phyloP scores from a whole-genome alignment of 2,329 filamentous ascomycete species.

The Neonectria ditissima region DNA sequence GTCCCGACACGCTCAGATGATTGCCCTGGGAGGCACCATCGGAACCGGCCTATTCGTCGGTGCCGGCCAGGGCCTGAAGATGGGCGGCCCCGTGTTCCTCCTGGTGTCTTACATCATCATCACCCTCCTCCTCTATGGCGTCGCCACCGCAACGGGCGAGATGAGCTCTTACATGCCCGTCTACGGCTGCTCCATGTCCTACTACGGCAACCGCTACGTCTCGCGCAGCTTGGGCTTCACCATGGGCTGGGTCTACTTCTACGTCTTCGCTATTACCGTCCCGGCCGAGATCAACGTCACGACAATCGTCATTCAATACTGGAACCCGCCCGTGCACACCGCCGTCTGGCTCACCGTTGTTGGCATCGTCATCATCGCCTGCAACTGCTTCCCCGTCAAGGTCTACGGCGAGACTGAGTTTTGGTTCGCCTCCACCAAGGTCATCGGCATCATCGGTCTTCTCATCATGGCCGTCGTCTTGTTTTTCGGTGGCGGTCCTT shows the following conservation, averaged over 20 bases:
- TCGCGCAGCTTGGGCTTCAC: constrained; percentile 53
- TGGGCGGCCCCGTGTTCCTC: constrained; percentile 17
- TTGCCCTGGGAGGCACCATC: constrained; percentile 22
- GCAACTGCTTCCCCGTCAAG: constrained; percentile 56
- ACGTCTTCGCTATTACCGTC: constrained; percentile 62
- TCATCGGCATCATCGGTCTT: constrained; percentile 62
- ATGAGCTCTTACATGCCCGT: constrained; percentile 18
- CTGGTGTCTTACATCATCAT: constrained; percentile 16
- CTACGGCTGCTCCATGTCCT: constrained; percentile 15
- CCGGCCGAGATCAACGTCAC: constrained; percentile 60
- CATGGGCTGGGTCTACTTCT: constrained; percentile 65
- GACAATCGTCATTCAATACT: constrained; percentile 61
- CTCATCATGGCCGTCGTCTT: constrained; percentile 63
- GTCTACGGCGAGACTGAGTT: constrained; percentile 67
- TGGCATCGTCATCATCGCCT: constrained; percentile 51
- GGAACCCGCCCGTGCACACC: constrained; percentile 47
- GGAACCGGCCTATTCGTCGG: constrained; percentile 18
- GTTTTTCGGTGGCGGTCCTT: constrained; percentile 59
- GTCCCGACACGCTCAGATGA: constrained; percentile 26
- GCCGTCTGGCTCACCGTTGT: constrained; percentile 53
- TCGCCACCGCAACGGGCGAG: constrained; percentile 18
- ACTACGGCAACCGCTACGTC: constrained; percentile 25
- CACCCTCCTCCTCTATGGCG: constrained; percentile 17
- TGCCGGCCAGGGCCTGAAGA: constrained; percentile 7
- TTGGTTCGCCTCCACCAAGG: constrained; percentile 61